Evolutionary conservation across 805 yeast species (phyloP).

Genomic region (Teunomyces panamensis): DNA sequence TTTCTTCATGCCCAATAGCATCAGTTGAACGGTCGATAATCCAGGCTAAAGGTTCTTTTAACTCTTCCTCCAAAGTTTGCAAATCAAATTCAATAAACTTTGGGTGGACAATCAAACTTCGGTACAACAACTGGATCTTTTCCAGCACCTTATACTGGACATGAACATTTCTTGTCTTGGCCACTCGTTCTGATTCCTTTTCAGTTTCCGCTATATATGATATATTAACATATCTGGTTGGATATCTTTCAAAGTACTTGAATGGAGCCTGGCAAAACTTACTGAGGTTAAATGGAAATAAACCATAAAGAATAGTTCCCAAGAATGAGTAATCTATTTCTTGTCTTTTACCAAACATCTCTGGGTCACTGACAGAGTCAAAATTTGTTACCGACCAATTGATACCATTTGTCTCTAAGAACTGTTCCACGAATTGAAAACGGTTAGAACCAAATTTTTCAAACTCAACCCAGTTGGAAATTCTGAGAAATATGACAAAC

Average conservation of each 20-base stretch:
- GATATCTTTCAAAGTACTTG: conserved; percentile 20
- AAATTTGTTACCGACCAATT: conserved; percentile 19
- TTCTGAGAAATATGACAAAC: conserved; percentile 43
- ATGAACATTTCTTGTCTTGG: neutral
- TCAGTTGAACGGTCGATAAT: conserved; percentile 10
- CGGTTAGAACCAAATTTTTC: conserved; percentile 11
- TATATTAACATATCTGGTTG: conserved; percentile 1
- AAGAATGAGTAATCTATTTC: conserved; percentile 22
- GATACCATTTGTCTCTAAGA: conserved; percentile 5
- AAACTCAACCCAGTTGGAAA: conserved; percentile 25
- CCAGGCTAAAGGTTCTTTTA: conserved; percentile 20
- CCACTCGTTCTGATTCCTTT: neutral
- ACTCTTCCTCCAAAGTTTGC: conserved; percentile 21
- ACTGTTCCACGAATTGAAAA: conserved; percentile 4
- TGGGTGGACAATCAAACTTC: conserved; percentile 47
- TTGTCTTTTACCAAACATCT: conserved; percentile 4
- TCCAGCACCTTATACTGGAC: conserved; percentile 3
- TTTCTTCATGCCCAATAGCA: conserved; percentile 16
- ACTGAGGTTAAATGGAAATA: conserved; percentile 51
- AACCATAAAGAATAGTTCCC: conserved; percentile 53
- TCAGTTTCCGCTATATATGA: conserved; percentile 1
- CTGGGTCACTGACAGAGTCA: conserved; percentile 17
- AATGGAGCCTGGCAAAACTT: conserved; percentile 42
- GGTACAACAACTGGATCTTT: conserved; percentile 23
- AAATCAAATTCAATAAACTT: conserved; percentile 33